Base-by-base conservation (phyloP, 2,329 filamentous ascomycete genomes). In the Fusarium verrucosum region DNA sequence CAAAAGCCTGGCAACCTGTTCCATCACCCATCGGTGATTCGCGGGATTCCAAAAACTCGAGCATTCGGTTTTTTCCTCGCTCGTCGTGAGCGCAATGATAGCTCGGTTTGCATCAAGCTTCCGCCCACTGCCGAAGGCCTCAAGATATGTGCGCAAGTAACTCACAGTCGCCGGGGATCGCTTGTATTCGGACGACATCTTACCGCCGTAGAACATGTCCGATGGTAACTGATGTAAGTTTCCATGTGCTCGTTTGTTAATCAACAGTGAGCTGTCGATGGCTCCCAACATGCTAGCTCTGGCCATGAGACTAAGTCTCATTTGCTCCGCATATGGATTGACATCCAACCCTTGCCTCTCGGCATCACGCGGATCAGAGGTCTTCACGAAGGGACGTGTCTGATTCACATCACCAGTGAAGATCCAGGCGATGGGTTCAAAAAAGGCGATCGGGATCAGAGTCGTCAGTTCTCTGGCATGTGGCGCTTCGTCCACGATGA, bases 401-500 rank as follows among this genome's bases (percentile, higher is more conserved):
- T 82, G 78, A 2, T 79, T 75, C n/a, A 79, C 76, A 33, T 81
- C 81, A 2, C 81, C 81, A 1, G 79, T 79, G 41, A 81, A 77
- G 3, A 83, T 78, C 79, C 80, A 83, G 0, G 74, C 77, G 4
- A 74, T 58, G 0, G 81, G 80, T 4, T 75, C 72, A 42, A 78
- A 82, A 25, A 76, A 78, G 0, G 80, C 80, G 19, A 83, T 70
- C 0, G 81, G 74, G 2, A 83, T 81, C 17, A 83, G 65, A 0
- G 78, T 79, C 0, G 81, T 81, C 0, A 82, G 69, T 62, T 83
- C 81, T 16, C 81, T 70, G 0, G 79, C 79, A 40, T 83, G 81
- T 0, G 80, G 78, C 0, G 79, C 78, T 74, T 96, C 92, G 38
- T 94, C 92, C 63, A 96, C 91, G 72, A 96, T 94, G 1, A 95